Evolutionary conservation across 768 basidiomycete genomes (phyloP).

Genomic region (Paxillus involutus): DNA sequence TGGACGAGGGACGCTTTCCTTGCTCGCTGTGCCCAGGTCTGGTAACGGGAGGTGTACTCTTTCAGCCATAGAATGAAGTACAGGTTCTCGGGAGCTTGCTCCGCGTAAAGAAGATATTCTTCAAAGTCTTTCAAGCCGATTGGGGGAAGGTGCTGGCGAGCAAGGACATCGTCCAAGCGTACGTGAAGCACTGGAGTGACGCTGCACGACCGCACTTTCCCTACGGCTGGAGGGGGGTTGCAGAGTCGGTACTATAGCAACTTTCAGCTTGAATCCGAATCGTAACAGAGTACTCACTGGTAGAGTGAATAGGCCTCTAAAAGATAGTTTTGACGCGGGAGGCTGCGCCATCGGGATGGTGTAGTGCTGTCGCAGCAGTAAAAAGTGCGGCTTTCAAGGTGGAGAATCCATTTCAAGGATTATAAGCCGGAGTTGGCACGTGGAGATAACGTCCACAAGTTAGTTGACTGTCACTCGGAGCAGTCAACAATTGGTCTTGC

Average conservation of each 20-base stretch:
- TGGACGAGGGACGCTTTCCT: conserved; percentile 16
- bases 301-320: conserved; percentile 35
- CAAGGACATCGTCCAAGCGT: conserved; percentile 71
- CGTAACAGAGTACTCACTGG: conserved; percentile 32
- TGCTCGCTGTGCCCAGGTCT: conserved; percentile 38
- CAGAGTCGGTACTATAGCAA: conserved; percentile 47
- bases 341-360: conserved; percentile 25
- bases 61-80: conserved; percentile 83
- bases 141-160: conserved; percentile 76
- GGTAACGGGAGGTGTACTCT: conserved; percentile 60
- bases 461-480: neutral
- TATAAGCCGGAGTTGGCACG: neutral
- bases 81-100: conserved; percentile 74
- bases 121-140: conserved; percentile 75
- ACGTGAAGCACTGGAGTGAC: conserved; percentile 69
- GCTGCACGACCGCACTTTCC: conserved; percentile 66
- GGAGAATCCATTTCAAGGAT: conserved; percentile 6
- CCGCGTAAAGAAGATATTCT: conserved; percentile 82
- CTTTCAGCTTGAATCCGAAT: too few relatives aligned
- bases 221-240: conserved; percentile 66
- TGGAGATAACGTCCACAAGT: neutral
- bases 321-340: conserved; percentile 30
- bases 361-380: neutral
- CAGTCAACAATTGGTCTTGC: neutral
- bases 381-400: neutral